Base-by-base conservation (phyloP, 2,329 filamentous ascomycete species). In the Seiridium unicorne region DNA sequence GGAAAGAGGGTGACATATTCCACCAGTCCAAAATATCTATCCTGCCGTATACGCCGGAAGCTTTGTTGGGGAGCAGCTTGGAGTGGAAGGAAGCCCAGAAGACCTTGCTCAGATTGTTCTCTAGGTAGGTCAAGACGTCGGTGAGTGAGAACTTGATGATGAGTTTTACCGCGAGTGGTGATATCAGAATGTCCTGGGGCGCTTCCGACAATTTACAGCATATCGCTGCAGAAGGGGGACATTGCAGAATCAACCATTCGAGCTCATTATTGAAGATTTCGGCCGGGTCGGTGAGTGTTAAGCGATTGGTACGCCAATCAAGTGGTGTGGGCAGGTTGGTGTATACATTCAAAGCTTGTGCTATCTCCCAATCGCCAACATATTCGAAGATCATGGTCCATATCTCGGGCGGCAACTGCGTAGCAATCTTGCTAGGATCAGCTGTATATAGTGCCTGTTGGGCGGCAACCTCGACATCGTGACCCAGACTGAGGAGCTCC, bases 101-200 rank as follows among this genome's bases (percentile, higher is more conserved):
- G 3, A 97, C 85, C 61, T 96, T 81, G 4, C 82, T 74, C 85
- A 73, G 83, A 55, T 86, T 79, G 32, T 84, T 82, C 64, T 90
- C 87, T 0, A 92, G 78, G 68, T 90, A 93, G 2, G 85, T 84
- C 40, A 98, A 84, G 3, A 97, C 86, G 10, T 90, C 86, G 13
- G 89, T 90, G 66, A 94, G 88, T 47, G 89, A 91, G 72, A 97
- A 97, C 65, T 95, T 93, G 78, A 97, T 92, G 66, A 97, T 93
- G 46, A 97, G 84, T 69, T 93, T 93, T 63, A 95, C 90, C 44
- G 91, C 91, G 1, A 96, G 81, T 2, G 89, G 89, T 0, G 93
- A 95, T 10, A 97, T 81, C 64, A 89, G 81, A 64, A 92, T 89
- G 34, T 86, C 86, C 40, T 89, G 86, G 0, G 90, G 88, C 18